Conservation (phyloP, 495 filamentous ascomycete species). For the Penicillium psychrofluorescens region DNA sequence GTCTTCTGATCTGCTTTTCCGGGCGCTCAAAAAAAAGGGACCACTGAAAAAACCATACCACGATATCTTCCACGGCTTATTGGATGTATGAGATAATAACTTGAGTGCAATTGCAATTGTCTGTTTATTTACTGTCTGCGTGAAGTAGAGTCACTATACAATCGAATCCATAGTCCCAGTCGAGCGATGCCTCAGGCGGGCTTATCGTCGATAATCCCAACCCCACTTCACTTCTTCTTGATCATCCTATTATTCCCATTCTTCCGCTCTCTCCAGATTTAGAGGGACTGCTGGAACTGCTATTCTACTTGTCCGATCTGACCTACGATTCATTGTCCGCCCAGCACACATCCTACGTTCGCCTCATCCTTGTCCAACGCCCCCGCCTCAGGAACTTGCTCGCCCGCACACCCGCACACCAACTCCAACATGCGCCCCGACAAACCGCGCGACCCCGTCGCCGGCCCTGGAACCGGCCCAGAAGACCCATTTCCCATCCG, state of each 20-base stretch:
- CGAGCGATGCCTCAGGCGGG: conserved; percentile 4
- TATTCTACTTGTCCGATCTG: too few relatives aligned
- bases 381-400: background rate
- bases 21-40: conserved; percentile 19
- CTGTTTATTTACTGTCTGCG: background rate
- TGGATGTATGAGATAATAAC: conserved; percentile 10
- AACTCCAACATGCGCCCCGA: conserved; percentile 28
- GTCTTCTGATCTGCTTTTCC: conserved; percentile 4
- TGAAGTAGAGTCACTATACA: too few relatives aligned
- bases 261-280: too few relatives aligned
- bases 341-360: too few relatives aligned
- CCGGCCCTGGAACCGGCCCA: conserved; percentile 66
- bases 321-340: too few relatives aligned
- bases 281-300: too few relatives aligned
- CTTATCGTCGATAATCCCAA: conserved; percentile 1
- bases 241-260: too few relatives aligned
- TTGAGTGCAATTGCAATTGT: conserved; percentile 12
- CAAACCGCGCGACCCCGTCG: conserved; percentile 50
- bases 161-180: background rate
- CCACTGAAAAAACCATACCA: conserved; percentile 13
- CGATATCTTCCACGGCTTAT: conserved; percentile 8
- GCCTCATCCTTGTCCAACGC: too few relatives aligned
- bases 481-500: conserved; percentile 70
- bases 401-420: background rate
- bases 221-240: background rate